phyloP scores from a whole-genome alignment of 257 asterid species.

The Solanum bulbocastanum region DNA sequence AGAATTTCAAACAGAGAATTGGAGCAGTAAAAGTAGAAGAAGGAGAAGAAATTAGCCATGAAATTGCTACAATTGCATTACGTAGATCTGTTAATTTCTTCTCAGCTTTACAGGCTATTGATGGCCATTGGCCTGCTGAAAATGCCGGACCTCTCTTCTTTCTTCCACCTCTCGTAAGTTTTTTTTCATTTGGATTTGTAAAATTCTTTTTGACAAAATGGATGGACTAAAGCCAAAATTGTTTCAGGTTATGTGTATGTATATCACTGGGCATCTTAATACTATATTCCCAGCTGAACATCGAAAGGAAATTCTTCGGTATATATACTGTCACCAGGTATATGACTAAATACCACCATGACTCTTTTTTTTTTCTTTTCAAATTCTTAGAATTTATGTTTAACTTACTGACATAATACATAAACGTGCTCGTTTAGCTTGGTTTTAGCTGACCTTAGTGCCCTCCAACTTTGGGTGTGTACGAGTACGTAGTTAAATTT shows the following conservation, averaged over 20 bases:
- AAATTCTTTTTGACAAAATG: not conserved
- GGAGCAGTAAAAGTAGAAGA: slow-evolving; percentile 61
- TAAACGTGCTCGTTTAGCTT: not conserved
- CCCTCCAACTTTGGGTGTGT: too few species aligned
- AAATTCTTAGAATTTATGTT: not conserved
- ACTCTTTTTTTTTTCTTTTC: not conserved
- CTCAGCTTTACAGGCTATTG: slow-evolving; percentile 72
- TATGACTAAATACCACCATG: not conserved
- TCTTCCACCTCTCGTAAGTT: slow-evolving; percentile 64
- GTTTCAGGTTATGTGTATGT: slow-evolving; percentile 49
- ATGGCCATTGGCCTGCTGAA: slow-evolving; percentile 93
- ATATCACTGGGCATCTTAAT: slow-evolving; percentile 60
- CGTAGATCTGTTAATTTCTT: slow-evolving; percentile 58
- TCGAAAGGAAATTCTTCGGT: slow-evolving; percentile 54
- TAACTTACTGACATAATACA: rapidly evolving
- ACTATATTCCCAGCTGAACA: slow-evolving; percentile 42
- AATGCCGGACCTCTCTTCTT: slow-evolving; percentile 73
- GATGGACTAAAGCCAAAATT: not conserved
- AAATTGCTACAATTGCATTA: slow-evolving; percentile 42
- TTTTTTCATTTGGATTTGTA: not conserved
- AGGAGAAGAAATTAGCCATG: slow-evolving; percentile 55
- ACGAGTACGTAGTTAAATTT: too few species aligned
- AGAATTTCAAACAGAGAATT: slow-evolving; percentile 58
- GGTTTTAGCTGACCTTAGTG: not conserved
- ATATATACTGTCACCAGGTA: slow-evolving; percentile 66